A percentile compares a stretch with the other conserved stretches of the same genome.
phyloP scores from a whole-genome alignment of 768 basidiomycete genomes.

The Mrakia frigida region DNA sequence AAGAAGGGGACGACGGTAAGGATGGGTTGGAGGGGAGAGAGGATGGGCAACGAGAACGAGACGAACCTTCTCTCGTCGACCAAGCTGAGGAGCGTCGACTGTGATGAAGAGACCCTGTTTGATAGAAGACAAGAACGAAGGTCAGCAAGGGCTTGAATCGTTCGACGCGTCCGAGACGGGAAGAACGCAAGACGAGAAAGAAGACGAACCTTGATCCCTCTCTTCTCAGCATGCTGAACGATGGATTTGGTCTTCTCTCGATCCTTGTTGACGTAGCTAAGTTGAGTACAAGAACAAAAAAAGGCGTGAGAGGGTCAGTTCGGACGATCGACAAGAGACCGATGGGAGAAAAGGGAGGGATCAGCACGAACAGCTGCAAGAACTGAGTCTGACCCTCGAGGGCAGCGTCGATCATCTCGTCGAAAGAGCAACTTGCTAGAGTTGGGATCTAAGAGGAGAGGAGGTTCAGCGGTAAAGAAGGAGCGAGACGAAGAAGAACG shows the following conservation, averaged over 20 bases:
- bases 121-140: not conserved
- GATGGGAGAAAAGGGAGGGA: no score
- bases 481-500: not conserved
- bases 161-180: not conserved
- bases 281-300: no score
- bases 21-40: not conserved
- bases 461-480: not conserved
- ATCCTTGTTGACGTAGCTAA: slow-evolving; percentile 17
- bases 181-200: not conserved
- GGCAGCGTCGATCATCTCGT: slow-evolving; percentile 44
- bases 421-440: slow-evolving; percentile 44
- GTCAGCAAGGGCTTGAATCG: not conserved
- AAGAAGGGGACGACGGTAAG: not conserved
- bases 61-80: slow-evolving; percentile 62
- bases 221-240: slow-evolving; percentile 59
- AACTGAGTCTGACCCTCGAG: slow-evolving; percentile 39
- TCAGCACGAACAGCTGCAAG: slow-evolving; percentile 39
- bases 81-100: slow-evolving; percentile 94
- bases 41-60: not conserved
- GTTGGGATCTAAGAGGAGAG: slow-evolving; percentile 34
- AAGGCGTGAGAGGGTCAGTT: not conserved
- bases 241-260: slow-evolving; percentile 28
- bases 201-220: slow-evolving; percentile 71
- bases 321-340: not conserved
- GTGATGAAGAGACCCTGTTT: slow-evolving; percentile 70